Conservation (phyloP, 108 stramenopile genomes). For the Pelagomonas calceolata region DNA sequence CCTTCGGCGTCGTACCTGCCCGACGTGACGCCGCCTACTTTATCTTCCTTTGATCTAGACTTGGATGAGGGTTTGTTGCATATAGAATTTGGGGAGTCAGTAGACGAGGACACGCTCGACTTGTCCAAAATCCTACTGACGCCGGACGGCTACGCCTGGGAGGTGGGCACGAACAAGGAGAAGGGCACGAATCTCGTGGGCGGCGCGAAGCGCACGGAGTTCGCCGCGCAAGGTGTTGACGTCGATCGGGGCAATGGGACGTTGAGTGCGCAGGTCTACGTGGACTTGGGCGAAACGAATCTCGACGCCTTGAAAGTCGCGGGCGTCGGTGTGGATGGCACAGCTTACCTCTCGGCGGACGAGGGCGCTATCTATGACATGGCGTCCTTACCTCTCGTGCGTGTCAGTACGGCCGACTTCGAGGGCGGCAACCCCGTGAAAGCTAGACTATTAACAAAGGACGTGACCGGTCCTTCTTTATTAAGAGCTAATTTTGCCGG, state of each 20-base stretch:
- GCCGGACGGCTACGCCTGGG: too few species aligned
- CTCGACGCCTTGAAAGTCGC: too few species aligned
- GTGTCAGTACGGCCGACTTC: background rate
- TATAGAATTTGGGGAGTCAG: conserved; percentile 7
- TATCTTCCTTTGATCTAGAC: conserved; percentile 6
- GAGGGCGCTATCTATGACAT: conserved; percentile 6
- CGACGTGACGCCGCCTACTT: conserved; percentile 6
- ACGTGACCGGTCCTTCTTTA: background rate
- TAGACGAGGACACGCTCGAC: background rate
- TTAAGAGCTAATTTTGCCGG: background rate
- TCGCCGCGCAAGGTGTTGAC: too few species aligned
- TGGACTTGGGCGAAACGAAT: too few species aligned
- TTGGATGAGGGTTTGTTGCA: background rate
- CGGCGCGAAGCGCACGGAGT: too few species aligned
- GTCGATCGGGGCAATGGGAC: too few species aligned
- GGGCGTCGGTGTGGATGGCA: too few species aligned
- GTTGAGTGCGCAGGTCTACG: too few species aligned
- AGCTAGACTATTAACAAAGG: background rate
- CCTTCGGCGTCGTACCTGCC: background rate
- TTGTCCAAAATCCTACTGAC: background rate
- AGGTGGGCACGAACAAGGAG: background rate
- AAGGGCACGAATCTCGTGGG: too few species aligned
- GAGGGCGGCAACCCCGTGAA: background rate
- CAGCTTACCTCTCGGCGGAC: background rate
- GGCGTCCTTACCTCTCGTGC: background rate